Evolutionary conservation across 768 basidiomycete species (phyloP).

Genomic region (Tulasnella sp.): DNA sequence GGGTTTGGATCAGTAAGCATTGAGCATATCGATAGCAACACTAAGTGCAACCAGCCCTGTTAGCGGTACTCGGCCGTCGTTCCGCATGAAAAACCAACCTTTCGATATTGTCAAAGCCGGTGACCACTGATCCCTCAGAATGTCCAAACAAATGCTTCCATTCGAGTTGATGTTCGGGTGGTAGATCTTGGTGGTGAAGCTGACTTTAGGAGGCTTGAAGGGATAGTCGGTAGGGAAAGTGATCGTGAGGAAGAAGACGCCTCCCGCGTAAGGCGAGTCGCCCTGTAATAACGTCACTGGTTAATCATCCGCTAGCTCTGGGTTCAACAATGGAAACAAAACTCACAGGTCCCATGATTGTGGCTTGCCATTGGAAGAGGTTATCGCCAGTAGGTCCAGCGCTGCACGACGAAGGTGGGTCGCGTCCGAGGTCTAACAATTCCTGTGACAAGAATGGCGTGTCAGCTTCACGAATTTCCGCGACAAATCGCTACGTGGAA

Average conservation of each 20-base stretch:
- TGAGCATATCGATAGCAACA: conserved; percentile 95
- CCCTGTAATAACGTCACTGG: conserved; percentile 43
- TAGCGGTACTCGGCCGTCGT: neutral
- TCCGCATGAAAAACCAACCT: conserved; percentile 44
- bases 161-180: conserved; percentile 99
- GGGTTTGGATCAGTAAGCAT: conserved; percentile 99
- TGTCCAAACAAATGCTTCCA: conserved; percentile 97
- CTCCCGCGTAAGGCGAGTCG: conserved; percentile 97
- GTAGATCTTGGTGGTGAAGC: conserved; percentile 99
- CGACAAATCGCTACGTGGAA: neutral
- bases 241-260: conserved; percentile 97
- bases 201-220: conserved; percentile 99
- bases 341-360: conserved; percentile 98
- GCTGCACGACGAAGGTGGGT: conserved; percentile 98
- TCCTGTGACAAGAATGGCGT: conserved; percentile 47
- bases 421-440: conserved; percentile 97
- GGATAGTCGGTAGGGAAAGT: conserved; percentile 96
- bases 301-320: neutral
- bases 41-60: conserved; percentile 35
- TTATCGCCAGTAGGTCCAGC: conserved; percentile 97
- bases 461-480: neutral
- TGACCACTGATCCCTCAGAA: conserved; percentile 97
- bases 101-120: conserved; percentile 98
- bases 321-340: conserved; percentile 10
- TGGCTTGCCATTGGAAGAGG: conserved; percentile 99